Evolutionary conservation across 345 rosid species (phyloP), one percentile per base, ranked within the genome.

Genomic region (Lepidium didymum): DNA sequence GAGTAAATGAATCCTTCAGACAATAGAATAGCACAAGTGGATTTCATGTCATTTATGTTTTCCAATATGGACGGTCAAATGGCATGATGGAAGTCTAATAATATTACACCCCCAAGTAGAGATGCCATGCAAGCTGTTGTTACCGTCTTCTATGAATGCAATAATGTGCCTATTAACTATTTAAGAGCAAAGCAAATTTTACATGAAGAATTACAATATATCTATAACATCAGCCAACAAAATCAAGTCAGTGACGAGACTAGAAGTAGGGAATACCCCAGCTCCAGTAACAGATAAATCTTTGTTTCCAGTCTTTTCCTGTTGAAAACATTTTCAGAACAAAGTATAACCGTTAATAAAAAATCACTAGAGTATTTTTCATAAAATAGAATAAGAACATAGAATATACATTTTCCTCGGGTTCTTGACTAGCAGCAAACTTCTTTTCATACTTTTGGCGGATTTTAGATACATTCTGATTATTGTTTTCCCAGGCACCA

Each of bases 401-500:
- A 56, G 36, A 64, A 65, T 82, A 68, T 81, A 94, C 96, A 60
- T 83, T 84, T 49, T 51, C 70, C 68, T 53, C 83, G 16, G 70
- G 73, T 84, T 79, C 92, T 74, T 94, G 91, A 82, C 70, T 78
- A 46, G 86, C 95, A 77, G 96, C 91, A 74, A 93, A 89, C 75
- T 88, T 93, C 70, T 75, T 86, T 76, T 93, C 97, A 67, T 93
- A 93, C 84, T 94, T 90, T 86, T 88, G 88, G 72, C 92, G 85
- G 68, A 94, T 94, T 78, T 88, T 92, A 60, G 90, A 89, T 44
- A 89, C 80, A 81, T 44, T 85, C 79, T 82, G 92, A 75, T 82
- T 75, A 74, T 77, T 83, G 54, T 62, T 80, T 71, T 81, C 96
- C 69, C 81, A 76, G 44, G 67, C 82, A 52, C 93, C 96, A 78